These are phyloP conservation scores for Nakaseomyces nivariensis DNA, from an alignment of 1,139 yeast species.

Conservation along the genomic window DNA sequence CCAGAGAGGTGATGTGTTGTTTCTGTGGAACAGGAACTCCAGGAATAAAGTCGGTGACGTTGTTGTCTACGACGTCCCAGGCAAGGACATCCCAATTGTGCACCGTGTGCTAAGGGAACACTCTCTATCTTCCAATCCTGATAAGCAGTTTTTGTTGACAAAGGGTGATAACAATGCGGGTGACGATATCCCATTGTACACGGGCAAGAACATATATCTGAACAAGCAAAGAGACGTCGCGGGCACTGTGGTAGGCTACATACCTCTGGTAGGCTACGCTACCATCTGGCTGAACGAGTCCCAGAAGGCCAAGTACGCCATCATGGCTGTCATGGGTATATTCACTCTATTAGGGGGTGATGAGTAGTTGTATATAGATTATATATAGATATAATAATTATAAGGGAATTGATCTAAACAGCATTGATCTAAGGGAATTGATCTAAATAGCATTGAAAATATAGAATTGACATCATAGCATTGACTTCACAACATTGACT, in stretches of 20 bases:
- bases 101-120: constrained; percentile 81
- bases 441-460: too few species aligned
- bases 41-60: constrained; percentile 79
- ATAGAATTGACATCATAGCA: too few species aligned
- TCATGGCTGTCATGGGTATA: constrained; percentile 25
- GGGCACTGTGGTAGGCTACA: constrained; percentile 83
- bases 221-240: constrained; percentile 69
- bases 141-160: constrained; percentile 69
- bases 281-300: constrained; percentile 92
- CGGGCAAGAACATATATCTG: constrained; percentile 64
- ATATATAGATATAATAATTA: too few species aligned
- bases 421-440: too few species aligned
- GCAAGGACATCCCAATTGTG: constrained; percentile 83
- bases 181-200: constrained; percentile 81
- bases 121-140: constrained; percentile 15
- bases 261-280: constrained; percentile 87
- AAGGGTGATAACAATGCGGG: constrained; percentile 95
- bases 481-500: too few species aligned
- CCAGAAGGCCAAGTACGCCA: constrained; percentile 26
- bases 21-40: constrained; percentile 75
- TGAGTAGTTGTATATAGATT: background rate
- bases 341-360: constrained; percentile 25
- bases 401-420: too few species aligned
- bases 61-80: constrained; percentile 84
- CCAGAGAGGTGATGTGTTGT: constrained; percentile 91